Evolutionary conservation across 2,329 filamentous ascomycete species (phyloP), one percentile per base, ranked within the genome.

Genomic region (Rasamsonia emersonii): DNA sequence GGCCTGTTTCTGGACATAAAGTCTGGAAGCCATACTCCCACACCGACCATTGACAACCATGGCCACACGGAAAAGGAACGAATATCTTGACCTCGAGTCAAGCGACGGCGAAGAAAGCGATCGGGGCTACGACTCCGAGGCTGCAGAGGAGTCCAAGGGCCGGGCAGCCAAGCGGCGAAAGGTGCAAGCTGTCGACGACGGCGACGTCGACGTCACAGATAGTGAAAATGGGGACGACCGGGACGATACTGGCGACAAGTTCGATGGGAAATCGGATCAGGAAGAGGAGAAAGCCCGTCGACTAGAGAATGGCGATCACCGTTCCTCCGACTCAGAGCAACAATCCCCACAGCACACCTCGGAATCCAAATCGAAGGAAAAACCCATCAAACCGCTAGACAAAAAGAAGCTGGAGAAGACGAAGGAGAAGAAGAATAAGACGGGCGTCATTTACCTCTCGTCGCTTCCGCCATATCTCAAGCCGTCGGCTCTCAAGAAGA

Each of bases 161-260:
- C 52, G 46, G 24, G 41, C 40, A 26, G 44, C 43, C 35, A 61
- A 56, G 45, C 49, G 46, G 45, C 52, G 47, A 33, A 50, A 44
- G 39, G 51, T 49, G 24, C 33, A 41, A 45, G 33, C 38, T 45
- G 27, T 38, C 27, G 14, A 41, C 43, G 21, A 46, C 24, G 40
- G 39, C 27, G 14, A 41, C 43, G 21, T 45, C 24, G 40, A 33
- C 18, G 24, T 28, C 39, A 30, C 43, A 44, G 35, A 38, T 25
- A 13, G 36, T 75, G 46, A 75, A 64, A 19, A 68, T 44, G 42
- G 81, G 59, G 32, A 79, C 59, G 46, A 50, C 3, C 28, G 33
- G 9, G 43, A 37, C 9, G 39, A 33, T 2, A 38, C 40, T 7
- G 35, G 40, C 2, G 35, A 44, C 8, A 36, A 39, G 3, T 39